Base-by-base conservation (phyloP, 1,284 basidiomycete species). In the Coriolopsis trogii region DNA sequence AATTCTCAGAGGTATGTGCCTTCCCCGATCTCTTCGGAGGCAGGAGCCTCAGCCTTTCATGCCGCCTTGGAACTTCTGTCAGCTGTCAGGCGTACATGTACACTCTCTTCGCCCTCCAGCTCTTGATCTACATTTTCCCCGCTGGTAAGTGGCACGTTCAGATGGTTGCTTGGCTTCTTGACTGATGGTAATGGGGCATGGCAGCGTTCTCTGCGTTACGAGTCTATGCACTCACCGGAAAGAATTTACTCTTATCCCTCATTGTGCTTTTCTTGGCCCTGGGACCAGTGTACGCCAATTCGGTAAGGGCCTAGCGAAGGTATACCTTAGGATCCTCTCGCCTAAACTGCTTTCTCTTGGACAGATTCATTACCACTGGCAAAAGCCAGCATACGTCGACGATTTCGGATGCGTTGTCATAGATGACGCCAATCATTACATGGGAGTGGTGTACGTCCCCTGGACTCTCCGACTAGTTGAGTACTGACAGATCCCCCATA, bases 31-130 rank as follows among this genome's bases (percentile, higher is more conserved):
- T 31, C 30, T 31, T 13, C 7, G 30, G 13, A 34, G n/a, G 4
- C n/a, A 25, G 1, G 7, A 39, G 3, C 23, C 37, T 7, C 10
- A 21, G 2, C 13, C 21, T 13, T 25, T 39, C 38, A 3, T 3
- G 16, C 8, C 8, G 7, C 23, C 10, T 21, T 3, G n/a, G 4
- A 4, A 34, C 33, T 7, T 9, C 25, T 3, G n/a, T 10, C 37
- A 47, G 46, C 13, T 47, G 46, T 21, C 37, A 47, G 34, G 46
- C 38, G 6, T 47, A 47, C n/a, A 47, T 47, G 46, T 47, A 47
- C 18, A 40, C 29, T 10, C n/a, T 47, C 25, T 24, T 39, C 6
- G 46, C 40, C n/a, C 28, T 39, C 12, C 46, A 47, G 10, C n/a
- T 47, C 12, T 21, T 47, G 26, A 47, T 47, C 21, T 47, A 47